Conservation (phyloP, 2,329 filamentous ascomycete species). For the Colletotrichum filicis region DNA sequence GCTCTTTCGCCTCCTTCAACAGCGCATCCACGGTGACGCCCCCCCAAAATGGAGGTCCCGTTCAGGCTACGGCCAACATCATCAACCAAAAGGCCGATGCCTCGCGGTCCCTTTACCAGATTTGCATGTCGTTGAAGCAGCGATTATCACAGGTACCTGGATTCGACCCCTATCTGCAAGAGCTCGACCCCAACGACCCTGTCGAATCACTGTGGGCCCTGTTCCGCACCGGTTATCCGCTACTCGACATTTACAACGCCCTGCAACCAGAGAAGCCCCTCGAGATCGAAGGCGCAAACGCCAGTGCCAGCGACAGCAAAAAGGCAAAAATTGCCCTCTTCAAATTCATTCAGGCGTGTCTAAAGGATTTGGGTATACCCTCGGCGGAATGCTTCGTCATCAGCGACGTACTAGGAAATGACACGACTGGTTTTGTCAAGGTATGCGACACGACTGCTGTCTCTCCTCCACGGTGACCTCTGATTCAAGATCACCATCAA, state of each 20-base stretch:
- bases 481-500: neutral
- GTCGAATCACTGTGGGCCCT: conserved; percentile 93
- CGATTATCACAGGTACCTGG: conserved; percentile 85
- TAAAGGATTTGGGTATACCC: conserved; percentile 83
- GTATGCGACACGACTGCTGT: conserved; percentile 53
- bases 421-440: conserved; percentile 98
- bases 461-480: neutral
- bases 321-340: conserved; percentile 89
- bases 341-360: conserved; percentile 91
- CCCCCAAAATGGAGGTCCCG: conserved; percentile 64
- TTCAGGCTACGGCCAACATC: conserved; percentile 88
- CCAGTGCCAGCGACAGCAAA: conserved; percentile 72
- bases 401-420: conserved; percentile 89
- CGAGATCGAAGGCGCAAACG: conserved; percentile 70
- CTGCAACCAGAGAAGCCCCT: conserved; percentile 77
- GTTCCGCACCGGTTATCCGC: conserved; percentile 83
- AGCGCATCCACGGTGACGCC: conserved; percentile 54
- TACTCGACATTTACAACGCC: conserved; percentile 90
- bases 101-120: conserved; percentile 92
- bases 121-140: conserved; percentile 86
- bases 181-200: conserved; percentile 78
- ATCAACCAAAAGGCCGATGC: conserved; percentile 98
- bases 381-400: conserved; percentile 91
- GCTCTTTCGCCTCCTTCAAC: conserved; percentile 62
- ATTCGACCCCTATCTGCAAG: conserved; percentile 79